Evolutionary conservation across 2,329 filamentous ascomycete genomes (phyloP), one percentile per base, ranked within the genome.

Genomic region (Trichophyton mentagrophytes): DNA sequence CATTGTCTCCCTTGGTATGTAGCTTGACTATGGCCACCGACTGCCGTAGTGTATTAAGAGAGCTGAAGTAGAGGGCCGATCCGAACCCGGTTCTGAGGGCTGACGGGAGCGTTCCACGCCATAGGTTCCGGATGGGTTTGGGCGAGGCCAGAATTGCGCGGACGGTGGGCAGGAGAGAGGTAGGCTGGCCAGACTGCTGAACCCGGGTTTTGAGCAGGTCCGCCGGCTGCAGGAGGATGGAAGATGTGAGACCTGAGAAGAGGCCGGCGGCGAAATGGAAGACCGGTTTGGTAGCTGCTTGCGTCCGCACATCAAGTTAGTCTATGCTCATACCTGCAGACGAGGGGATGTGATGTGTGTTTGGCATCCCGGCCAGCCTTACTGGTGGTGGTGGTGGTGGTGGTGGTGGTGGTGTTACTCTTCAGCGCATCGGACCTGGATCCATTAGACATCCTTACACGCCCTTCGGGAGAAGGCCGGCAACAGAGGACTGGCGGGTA

Each of bases 201-300:
- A 97, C 86, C 55, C 93, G 87, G 33, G 93, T 99, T 76, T 99
- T 99, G 71, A 99, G 85, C 3, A 99, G 85, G 75, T 99, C 93
- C 69, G 93, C 88, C 27, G 93, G 93, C 74, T 99, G 93, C 15
- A 99, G 83, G 60, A 97, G 85, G 62, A 95, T 85, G 60, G 93
- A 91, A 59, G 90, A 93, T 65, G 89, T 83, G 58, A 95, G 81
- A 68, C 93, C 93, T 6, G 91, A 96, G 69, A 84, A 84, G 61
- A 97, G 83, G 64, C 93, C 93, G 65, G 91, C 92, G 66, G 86
- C 76, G 73, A 97, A 95, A 77, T 97, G 93, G 72, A 89, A 90
- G 66, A 83, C 70, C 4, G 76, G 73, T 69, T 75, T 75, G 22
- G 73, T 74, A 57, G 72, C 73, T 76, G 5, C 15, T 30, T 22